Conservation (phyloP, 2,329 filamentous ascomycete species). For the Penicillium sp. region DNA sequence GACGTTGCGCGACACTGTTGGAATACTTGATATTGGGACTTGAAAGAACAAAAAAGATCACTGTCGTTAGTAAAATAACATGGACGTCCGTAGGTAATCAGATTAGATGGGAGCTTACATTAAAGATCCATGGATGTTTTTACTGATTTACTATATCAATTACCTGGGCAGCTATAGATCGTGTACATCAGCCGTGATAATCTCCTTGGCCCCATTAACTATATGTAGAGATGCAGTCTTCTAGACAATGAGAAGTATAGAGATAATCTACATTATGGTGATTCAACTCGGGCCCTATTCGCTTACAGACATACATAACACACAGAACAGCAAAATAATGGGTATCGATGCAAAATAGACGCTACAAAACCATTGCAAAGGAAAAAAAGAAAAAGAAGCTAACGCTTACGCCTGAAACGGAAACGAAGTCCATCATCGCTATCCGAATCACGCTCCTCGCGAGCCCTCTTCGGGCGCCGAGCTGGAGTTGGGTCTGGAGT, state of each 20-base stretch:
- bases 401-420: slow-evolving; percentile 44
- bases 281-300: not conserved
- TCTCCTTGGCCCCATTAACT: not conserved
- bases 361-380: slow-evolving; percentile 6
- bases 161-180: not conserved
- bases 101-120: not conserved
- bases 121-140: not conserved
- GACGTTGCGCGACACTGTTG: not conserved
- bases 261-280: not conserved
- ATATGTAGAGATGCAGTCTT: not conserved
- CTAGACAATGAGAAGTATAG: not conserved
- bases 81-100: not conserved
- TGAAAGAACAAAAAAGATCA: not conserved
- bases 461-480: slow-evolving; percentile 28
- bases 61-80: not conserved
- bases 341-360: slow-evolving; percentile 13
- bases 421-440: slow-evolving; percentile 52
- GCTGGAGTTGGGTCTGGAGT: slow-evolving; percentile 18
- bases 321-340: not conserved
- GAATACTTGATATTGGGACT: not conserved
- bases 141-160: not conserved
- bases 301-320: not conserved
- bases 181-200: not conserved
- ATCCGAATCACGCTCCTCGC: slow-evolving; percentile 41
- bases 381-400: not conserved